phyloP scores from a whole-genome alignment of 2,329 filamentous ascomycete species.

The Xylariaceae sp. region DNA sequence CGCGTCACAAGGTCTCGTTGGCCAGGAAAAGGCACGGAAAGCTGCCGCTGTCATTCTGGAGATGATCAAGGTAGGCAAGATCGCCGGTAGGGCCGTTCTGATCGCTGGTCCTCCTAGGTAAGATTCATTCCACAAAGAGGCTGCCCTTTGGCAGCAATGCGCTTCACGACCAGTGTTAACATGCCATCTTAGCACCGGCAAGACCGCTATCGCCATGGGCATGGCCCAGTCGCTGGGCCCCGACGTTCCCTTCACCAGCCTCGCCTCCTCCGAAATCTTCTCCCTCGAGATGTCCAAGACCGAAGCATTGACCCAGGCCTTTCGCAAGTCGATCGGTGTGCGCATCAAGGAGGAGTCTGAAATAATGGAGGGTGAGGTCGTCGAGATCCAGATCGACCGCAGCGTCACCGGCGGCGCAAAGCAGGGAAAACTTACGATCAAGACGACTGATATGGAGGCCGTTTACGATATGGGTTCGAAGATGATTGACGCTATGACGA shows the following conservation, averaged over 20 bases:
- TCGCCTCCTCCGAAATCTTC: conserved; percentile 95
- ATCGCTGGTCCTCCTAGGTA: conserved; percentile 89
- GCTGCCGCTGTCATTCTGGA: conserved; percentile 93
- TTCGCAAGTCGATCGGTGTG: conserved; percentile 96
- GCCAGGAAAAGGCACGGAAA: conserved; percentile 93
- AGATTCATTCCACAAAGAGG: conserved; percentile 11
- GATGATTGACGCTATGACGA: conserved; percentile 99
- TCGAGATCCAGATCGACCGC: conserved; percentile 96
- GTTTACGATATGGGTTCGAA: conserved; percentile 99
- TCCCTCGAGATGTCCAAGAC: conserved; percentile 99
- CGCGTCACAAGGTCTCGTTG: conserved; percentile 87
- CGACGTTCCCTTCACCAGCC: conserved; percentile 93
- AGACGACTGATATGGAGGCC: conserved; percentile 99
- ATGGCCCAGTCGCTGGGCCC: conserved; percentile 94
- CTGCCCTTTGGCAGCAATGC: no score
- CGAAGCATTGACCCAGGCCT: conserved; percentile 95
- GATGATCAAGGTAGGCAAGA: conserved; percentile 99
- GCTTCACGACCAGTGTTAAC: conserved; percentile 14
- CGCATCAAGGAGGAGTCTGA: conserved; percentile 98
- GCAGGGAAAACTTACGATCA: conserved; percentile 98
- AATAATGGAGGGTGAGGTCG: conserved; percentile 97
- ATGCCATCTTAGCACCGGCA: conserved; percentile 68
- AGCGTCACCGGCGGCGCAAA: conserved; percentile 96
- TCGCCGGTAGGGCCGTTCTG: conserved; percentile 87
- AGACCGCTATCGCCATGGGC: conserved; percentile 97